These are phyloP conservation scores for Thermomyces lanuginosus DNA, from an alignment of 2,329 filamentous ascomycete species.

Conservation along the genomic window DNA sequence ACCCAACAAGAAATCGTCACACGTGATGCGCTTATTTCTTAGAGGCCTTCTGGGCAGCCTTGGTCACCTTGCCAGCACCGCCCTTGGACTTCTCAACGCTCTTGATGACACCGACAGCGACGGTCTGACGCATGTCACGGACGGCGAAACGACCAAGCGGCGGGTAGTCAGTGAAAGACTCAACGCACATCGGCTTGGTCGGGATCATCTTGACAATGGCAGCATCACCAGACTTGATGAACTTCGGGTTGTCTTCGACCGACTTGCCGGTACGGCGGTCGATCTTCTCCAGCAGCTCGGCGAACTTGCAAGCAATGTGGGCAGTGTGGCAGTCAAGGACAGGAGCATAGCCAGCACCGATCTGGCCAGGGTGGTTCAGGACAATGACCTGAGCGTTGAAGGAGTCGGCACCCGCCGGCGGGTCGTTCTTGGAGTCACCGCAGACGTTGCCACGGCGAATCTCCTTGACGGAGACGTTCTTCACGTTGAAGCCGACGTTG, in stretches of 20 bases:
- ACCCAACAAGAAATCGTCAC: conserved; percentile 1
- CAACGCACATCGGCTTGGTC: conserved; percentile 99
- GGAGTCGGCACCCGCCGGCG: conserved; percentile 68
- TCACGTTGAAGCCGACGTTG: conserved; percentile 99
- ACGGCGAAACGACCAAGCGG: conserved; percentile 99
- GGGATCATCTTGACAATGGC: conserved; percentile 99
- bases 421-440: conserved; percentile 99
- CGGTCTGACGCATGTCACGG: conserved; percentile 66
- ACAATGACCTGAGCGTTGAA: conserved; percentile 99
- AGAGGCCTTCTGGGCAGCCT: conserved; percentile 50
- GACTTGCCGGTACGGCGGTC: conserved; percentile 99
- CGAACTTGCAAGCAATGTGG: conserved; percentile 99
- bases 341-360: conserved; percentile 96
- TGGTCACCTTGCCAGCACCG: conserved; percentile 43
- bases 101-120: conserved; percentile 93
- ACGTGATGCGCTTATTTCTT: conserved; percentile 48
- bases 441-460: conserved; percentile 99
- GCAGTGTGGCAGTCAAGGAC: conserved; percentile 99
- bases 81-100: conserved; percentile 50
- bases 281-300: conserved; percentile 99
- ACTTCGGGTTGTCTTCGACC: conserved; percentile 82
- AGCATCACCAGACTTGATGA: conserved; percentile 99
- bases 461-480: conserved; percentile 99
- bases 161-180: conserved; percentile 99
- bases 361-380: conserved; percentile 99